Conservation (phyloP, 2,329 filamentous ascomycete species). For the Beauveria sp. region DNA sequence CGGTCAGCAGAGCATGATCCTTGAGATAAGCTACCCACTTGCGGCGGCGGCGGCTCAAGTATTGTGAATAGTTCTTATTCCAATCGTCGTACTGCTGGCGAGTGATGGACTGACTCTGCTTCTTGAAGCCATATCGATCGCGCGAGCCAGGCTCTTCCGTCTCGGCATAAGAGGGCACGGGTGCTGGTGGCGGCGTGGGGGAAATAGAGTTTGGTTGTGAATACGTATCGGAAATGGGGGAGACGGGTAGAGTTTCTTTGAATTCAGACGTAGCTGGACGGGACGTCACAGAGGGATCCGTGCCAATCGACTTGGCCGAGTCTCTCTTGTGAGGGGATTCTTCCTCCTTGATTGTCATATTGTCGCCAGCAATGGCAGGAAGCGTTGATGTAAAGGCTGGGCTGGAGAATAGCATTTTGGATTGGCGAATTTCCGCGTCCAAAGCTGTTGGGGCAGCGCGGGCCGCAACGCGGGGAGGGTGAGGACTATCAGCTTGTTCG, state of each 20-base stretch:
- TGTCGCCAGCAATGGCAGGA: slow-evolving; percentile 25
- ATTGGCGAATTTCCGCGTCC: slow-evolving; percentile 32
- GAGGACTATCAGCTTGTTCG: slow-evolving; percentile 12
- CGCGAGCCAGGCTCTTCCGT: slow-evolving; percentile 46
- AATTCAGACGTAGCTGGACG: slow-evolving; percentile 18
- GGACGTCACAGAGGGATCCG: slow-evolving; percentile 31
- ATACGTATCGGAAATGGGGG: slow-evolving; percentile 13
- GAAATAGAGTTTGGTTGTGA: slow-evolving; percentile 2
- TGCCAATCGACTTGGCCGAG: slow-evolving; percentile 42
- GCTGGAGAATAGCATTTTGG: slow-evolving; percentile 32
- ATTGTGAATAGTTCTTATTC: slow-evolving; percentile 67
- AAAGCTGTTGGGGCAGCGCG: slow-evolving; percentile 22
- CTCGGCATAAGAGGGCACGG: slow-evolving; percentile 18
- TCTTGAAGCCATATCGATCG: slow-evolving; percentile 89
- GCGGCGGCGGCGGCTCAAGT: slow-evolving; percentile 63
- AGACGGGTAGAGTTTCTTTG: slow-evolving; percentile 8
- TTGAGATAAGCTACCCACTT: slow-evolving; percentile 79
- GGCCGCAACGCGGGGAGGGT: slow-evolving; percentile 13
- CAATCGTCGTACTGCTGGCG: slow-evolving; percentile 74
- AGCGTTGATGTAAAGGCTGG: slow-evolving; percentile 32
- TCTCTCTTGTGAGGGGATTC: slow-evolving; percentile 11
- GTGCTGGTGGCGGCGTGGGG: slow-evolving; percentile 12
- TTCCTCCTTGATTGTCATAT: slow-evolving; percentile 13
- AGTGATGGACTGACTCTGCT: slow-evolving; percentile 71
- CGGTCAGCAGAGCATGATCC: slow-evolving; percentile 65